Evolutionary conservation across 768 basidiomycete genomes (phyloP).

Genomic region (Lentinula detonsa): DNA sequence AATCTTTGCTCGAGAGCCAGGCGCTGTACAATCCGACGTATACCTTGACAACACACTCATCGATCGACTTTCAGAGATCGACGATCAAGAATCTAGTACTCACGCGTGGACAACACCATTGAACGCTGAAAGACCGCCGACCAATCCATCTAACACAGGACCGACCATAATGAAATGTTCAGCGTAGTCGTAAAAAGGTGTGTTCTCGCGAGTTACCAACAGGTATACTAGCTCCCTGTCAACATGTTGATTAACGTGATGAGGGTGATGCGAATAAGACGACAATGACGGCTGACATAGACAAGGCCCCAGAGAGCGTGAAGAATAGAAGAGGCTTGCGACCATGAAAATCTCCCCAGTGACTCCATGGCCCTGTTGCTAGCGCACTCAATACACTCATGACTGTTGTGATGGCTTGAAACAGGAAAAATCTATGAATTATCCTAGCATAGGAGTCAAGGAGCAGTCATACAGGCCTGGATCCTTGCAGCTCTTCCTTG

Average conservation of each 20-base stretch:
- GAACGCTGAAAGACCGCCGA: conserved; percentile 66
- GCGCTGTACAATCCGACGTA: conserved; percentile 45
- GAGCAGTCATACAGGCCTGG: conserved; percentile 46
- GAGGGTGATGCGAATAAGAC: conserved; percentile 1
- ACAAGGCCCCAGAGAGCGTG: conserved; percentile 61
- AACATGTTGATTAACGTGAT: neutral
- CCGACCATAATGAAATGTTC: conserved; percentile 74
- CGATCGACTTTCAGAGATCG: conserved; percentile 29
- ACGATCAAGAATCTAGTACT: conserved; percentile 21
- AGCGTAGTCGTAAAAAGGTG: conserved; percentile 42
- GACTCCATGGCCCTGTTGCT: conserved; percentile 86
- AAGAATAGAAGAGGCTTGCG: conserved; percentile 68
- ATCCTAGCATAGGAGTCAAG: neutral
- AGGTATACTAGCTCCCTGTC: conserved; percentile 73
- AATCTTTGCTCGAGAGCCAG: conserved; percentile 46
- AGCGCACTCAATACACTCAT: conserved; percentile 78
- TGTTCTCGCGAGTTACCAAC: conserved; percentile 62
- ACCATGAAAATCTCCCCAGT: conserved; percentile 69
- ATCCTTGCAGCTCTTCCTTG: conserved; percentile 65
- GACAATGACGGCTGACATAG: conserved; percentile 48
- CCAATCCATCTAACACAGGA: conserved; percentile 72
- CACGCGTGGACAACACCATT: conserved; percentile 64
- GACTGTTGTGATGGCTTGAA: conserved; percentile 57
- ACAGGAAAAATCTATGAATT: neutral
- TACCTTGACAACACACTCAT: conserved; percentile 32